A percentile compares a stretch with the other conserved stretches of the same genome.
Evolutionary conservation across 2,329 filamentous ascomycete species (phyloP).

Genomic region (Pseudofabraea citricarpa): DNA sequence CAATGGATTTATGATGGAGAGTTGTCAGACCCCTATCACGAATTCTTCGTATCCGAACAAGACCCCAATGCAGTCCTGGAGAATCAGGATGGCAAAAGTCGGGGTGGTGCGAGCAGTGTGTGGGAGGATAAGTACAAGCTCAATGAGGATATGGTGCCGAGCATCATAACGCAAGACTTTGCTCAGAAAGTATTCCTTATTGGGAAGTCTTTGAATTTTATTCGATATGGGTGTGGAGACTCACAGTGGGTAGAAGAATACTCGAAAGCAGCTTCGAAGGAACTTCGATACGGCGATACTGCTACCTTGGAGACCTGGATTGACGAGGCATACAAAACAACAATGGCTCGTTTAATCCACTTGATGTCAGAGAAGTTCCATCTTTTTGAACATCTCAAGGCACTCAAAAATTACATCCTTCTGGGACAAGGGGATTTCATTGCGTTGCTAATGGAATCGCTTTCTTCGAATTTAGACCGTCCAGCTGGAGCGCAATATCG

Average conservation of each 20-base stretch:
- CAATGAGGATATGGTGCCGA: constrained; percentile 80
- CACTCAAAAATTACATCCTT: constrained; percentile 90
- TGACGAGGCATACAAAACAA: constrained; percentile 95
- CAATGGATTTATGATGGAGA: constrained; percentile 99
- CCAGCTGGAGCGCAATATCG: constrained; percentile 96
- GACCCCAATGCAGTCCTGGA: constrained; percentile 43
- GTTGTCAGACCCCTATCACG: constrained; percentile 88
- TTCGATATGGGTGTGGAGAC: constrained; percentile 90
- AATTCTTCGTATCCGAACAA: constrained; percentile 93
- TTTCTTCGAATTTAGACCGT: constrained; percentile 86
- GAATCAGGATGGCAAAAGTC: constrained; percentile 43
- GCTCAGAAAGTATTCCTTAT: constrained; percentile 96
- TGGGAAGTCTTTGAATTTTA: constrained; percentile 97
- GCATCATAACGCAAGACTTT: constrained; percentile 89
- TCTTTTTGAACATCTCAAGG: constrained; percentile 84
- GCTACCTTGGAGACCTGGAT: constrained; percentile 89
- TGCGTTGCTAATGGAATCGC: constrained; percentile 91
- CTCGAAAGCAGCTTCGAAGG: constrained; percentile 87
- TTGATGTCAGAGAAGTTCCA: constrained; percentile 96
- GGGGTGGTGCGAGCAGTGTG: constrained; percentile 73
- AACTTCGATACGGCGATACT: constrained; percentile 88
- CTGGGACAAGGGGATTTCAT: constrained; percentile 97
- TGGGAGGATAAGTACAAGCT: constrained; percentile 98
- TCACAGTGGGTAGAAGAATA: constrained; percentile 94
- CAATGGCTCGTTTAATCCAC: constrained; percentile 90